A percentile compares a stretch with the other conserved stretches of the same genome.
phyloP scores from a whole-genome alignment of 345 rosid species.

The Eucalyptus brandiana region DNA sequence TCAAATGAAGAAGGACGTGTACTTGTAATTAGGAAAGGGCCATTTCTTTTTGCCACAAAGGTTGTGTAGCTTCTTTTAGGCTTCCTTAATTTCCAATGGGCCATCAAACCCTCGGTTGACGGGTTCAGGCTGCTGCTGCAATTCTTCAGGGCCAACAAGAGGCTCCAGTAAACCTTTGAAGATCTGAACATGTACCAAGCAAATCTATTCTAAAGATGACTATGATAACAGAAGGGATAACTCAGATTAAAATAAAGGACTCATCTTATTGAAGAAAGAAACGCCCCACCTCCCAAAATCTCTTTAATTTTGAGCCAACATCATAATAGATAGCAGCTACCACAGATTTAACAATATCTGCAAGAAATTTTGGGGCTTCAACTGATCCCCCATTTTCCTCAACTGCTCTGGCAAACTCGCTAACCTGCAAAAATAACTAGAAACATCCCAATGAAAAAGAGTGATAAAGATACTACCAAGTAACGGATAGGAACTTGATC shows the following conservation, averaged over 20 bases:
- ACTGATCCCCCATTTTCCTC: constrained; percentile 55
- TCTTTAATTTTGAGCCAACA: constrained; percentile 32
- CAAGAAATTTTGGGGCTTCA: constrained; percentile 77
- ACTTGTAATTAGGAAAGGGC: constrained; percentile 57
- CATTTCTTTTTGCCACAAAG: constrained; percentile 49
- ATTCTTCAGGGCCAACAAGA: constrained; percentile 16
- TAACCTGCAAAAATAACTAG: constrained; percentile 17
- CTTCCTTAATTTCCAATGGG: constrained; percentile 10
- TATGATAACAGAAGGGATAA: background rate
- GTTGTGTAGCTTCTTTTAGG: constrained; percentile 47
- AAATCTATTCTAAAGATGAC: background rate
- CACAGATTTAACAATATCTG: constrained; percentile 63
- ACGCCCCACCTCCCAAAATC: constrained; percentile 53
- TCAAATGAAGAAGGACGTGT: background rate
- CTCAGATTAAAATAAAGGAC: background rate
- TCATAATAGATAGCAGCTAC: constrained; percentile 69
- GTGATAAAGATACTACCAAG: background rate
- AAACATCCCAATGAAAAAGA: background rate
- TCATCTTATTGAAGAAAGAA: background rate
- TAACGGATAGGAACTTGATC: background rate
- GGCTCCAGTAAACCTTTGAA: constrained; percentile 63
- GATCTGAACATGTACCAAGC: constrained; percentile 19
- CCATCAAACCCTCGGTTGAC: background rate
- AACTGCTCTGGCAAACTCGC: constrained; percentile 42
- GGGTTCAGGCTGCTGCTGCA: constrained; percentile 15